Evolutionary conservation across 345 rosid genomes (phyloP), one percentile per base, ranked within the genome.

Genomic region (Salix suchowensis): DNA sequence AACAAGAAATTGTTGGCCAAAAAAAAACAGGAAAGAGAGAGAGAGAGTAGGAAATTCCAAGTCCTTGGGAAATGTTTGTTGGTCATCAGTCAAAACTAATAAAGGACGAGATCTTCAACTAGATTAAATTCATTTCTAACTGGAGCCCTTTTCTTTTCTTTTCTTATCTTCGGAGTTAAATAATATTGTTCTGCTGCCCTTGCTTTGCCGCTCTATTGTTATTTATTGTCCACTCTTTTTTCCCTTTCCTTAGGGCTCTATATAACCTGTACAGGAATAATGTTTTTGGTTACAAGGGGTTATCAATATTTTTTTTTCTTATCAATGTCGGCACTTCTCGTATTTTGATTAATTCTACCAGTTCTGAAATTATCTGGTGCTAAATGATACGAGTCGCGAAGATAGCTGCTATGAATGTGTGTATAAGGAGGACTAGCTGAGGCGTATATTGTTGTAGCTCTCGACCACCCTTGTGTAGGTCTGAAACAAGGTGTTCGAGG

Each of bases 31-130:
- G 37, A 30, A 24, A 18, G 60, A 26, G 6, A 18, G 23, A 65
- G 26, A 28, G 4, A n/a, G 7, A 30, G 9, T n/a, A 21, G 11
- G 24, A 70, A 69, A 62, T 42, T 71, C 71, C 79, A 12, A 14
- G 10, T 26, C 69, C 73, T 13, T 30, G 80, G 80, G 79, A 77
- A 61, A 19, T 36, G 65, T 30, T 67, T 36, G 65, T 36, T 67
- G 67, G 77, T 78, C 79, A 67, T 52, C 23, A 70, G 81, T 73
- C 78, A 81, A 84, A 76, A 83, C 86, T 85, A 85, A 86, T 86
- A 40, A 79, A 74, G 65, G 68, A 79, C 61, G 52, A 75, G 72
- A 82, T 80, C 66, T 82, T 74, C 66, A 44, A 65, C 81, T 84
- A 76, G 74, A 65, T 39, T 40, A 68, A 46, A 5, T 60, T 76